Base-by-base conservation (phyloP, 805 yeast species). In the Kluyveromyces dobzhanskii region DNA sequence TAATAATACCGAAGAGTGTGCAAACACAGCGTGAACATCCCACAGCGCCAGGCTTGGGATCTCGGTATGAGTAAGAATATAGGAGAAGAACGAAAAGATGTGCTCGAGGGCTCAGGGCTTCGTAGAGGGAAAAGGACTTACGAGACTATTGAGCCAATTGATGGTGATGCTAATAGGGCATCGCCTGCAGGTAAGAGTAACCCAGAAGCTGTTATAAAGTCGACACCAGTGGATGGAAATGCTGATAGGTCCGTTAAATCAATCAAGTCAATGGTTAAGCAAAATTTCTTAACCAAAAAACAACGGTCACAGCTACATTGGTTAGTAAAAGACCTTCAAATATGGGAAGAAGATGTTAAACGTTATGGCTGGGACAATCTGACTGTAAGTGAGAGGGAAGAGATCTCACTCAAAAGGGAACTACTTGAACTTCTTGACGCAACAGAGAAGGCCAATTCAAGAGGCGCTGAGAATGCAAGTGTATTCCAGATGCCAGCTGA, bases 311-410 rank as follows among this genome's bases (percentile, higher is more conserved):
- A 71, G 46, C 51, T 70, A 13, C 47, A 61, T 10, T 49, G 70
- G 12, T 41, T 77, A 12, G 64, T 66, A 32, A 59, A 59, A 30
- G 84, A 78, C 36, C 60, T 80, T 11, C 55, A 53, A 3, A 71
- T 65, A 8, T 60, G 71, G 26, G 80, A 76, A 48, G 59, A 61
- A 12, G 77, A 74, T 49, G 67, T 76, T 13, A 49, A 62, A 13
- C 50, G 62, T 42, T 62, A 69, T 47, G 83, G 84, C 1, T 75
- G 80, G 80, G 62, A 66, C 2, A 64, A 69, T 16, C 50, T 80
- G 14, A 64, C 76, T 1, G 49, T 50, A 17, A 54, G 55, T 17
- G 85, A 80, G 44, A 70, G 64, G 35, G 56, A 65, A n/a, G 80
- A 78, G 35, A 68, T 73, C 36, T 57, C 57, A 16, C 59, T 69